Evolutionary conservation across 208 protist genomes (phyloP).

Genomic region (Naegleria fowleri): DNA sequence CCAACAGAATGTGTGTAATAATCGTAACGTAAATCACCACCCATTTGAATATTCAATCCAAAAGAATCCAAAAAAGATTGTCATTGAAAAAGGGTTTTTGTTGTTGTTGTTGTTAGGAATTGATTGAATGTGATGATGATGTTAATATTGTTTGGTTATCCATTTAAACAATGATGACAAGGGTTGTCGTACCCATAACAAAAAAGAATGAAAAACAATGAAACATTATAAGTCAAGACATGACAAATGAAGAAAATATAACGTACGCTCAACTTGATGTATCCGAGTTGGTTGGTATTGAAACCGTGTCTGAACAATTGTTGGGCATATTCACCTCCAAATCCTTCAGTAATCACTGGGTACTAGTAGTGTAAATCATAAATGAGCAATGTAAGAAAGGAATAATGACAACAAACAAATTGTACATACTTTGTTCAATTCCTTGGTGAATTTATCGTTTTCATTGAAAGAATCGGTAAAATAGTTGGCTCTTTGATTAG

Average conservation of each 20-base stretch:
- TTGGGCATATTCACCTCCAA: slow-evolving; percentile 12
- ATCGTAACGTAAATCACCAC: neutral
- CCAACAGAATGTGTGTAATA: neutral
- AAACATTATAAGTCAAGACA: too few relatives aligned
- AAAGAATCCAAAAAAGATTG: too few relatives aligned
- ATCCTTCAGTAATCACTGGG: slow-evolving; percentile 6
- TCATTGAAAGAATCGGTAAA: neutral
- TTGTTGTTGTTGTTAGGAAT: too few relatives aligned
- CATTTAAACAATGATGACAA: too few relatives aligned
- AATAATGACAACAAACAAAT: neutral
- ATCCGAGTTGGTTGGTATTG: slow-evolving; percentile 7
- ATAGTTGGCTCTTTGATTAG: neutral
- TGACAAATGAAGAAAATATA: too few relatives aligned
- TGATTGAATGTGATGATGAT: too few relatives aligned
- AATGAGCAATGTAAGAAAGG: neutral
- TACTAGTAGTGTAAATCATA: neutral
- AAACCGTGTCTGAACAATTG: neutral
- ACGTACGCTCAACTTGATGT: neutral
- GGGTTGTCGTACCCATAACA: too few relatives aligned
- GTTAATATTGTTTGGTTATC: too few relatives aligned
- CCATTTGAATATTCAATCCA: too few relatives aligned
- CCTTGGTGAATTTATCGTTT: slow-evolving; percentile 5
- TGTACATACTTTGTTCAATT: slow-evolving; percentile 4
- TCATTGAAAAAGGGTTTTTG: too few relatives aligned
- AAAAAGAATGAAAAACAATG: too few relatives aligned